Evolutionary conservation across 441 rosid species (phyloP).

Genomic region (Theobroma grandiflorum): DNA sequence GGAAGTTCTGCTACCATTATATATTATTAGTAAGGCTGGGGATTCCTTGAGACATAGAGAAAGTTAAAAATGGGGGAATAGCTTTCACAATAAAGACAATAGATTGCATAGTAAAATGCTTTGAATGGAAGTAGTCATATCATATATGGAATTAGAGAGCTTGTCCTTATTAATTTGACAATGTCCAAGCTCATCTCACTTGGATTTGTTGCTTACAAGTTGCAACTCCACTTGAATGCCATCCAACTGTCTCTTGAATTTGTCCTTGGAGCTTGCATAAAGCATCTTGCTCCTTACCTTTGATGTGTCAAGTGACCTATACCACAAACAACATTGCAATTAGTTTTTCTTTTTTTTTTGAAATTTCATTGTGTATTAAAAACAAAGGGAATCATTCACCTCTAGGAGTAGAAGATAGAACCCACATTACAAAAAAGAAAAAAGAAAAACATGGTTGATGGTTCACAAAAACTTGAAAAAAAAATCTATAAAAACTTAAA

Average conservation of each 20-base stretch:
- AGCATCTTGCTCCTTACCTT: conserved; percentile 15
- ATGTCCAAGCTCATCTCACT: conserved; percentile 22
- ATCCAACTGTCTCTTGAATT: conserved; percentile 20
- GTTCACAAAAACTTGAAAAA: no score
- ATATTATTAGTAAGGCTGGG: not conserved
- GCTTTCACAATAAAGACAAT: not conserved
- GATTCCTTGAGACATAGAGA: not conserved
- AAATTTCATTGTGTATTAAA: not conserved
- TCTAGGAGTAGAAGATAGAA: no score
- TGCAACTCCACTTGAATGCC: conserved; percentile 22
- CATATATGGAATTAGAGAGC: conserved; percentile 16
- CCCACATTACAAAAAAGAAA: no score
- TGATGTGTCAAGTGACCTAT: conserved; percentile 18
- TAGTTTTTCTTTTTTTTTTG: not conserved
- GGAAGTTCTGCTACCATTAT: not conserved
- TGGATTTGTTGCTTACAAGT: conserved; percentile 21
- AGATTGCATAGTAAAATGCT: not conserved
- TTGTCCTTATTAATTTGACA: not conserved
- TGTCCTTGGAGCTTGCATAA: conserved; percentile 25
- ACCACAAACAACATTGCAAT: no score
- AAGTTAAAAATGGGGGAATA: not conserved
- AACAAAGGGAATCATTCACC: not conserved
- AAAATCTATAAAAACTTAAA: no score
- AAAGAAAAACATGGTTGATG: no score
- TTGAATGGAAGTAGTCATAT: not conserved